Conservation (phyloP, 192 early-diverging fungal species). For the Podila clonocystis region DNA sequence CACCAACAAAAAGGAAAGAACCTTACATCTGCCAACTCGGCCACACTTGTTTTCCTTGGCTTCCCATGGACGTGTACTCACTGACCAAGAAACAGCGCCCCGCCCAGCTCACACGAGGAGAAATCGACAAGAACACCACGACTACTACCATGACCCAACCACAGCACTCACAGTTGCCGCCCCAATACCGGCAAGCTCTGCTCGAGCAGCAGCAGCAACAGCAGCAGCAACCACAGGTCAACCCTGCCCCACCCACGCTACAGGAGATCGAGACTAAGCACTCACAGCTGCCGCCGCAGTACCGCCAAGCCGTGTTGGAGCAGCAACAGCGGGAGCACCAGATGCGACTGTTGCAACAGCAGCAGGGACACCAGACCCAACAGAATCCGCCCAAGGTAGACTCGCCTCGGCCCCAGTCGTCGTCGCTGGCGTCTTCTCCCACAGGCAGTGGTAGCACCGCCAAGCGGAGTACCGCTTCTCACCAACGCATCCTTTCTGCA, state of each 20-base stretch:
- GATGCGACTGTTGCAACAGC: conserved; percentile 24
- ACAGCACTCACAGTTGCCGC: conserved; percentile 28
- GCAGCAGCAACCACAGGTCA: neutral
- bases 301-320: conserved; percentile 13
- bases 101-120: conserved; percentile 42
- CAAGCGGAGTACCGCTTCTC: conserved; percentile 8
- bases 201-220: conserved; percentile 20
- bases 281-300: conserved; percentile 1
- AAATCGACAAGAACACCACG: conserved; percentile 13
- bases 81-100: conserved; percentile 50
- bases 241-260: conserved; percentile 4
- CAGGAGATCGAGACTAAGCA: conserved; percentile 1
- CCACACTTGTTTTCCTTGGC: too few species aligned
- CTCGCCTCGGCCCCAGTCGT: conserved; percentile 5
- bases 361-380: conserved; percentile 25
- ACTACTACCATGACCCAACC: conserved; percentile 13
- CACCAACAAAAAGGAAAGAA: neutral
- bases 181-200: conserved; percentile 42
- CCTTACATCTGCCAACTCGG: too few species aligned
- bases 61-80: conserved; percentile 44
- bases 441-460: conserved; percentile 2
- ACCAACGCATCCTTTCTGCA: conserved; percentile 26
- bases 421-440: conserved; percentile 24
- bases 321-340: conserved; percentile 45
- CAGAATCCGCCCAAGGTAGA: conserved; percentile 11